Evolutionary conservation across 345 rosid species (phyloP).

Genomic region (Citrus cavaleriei): DNA sequence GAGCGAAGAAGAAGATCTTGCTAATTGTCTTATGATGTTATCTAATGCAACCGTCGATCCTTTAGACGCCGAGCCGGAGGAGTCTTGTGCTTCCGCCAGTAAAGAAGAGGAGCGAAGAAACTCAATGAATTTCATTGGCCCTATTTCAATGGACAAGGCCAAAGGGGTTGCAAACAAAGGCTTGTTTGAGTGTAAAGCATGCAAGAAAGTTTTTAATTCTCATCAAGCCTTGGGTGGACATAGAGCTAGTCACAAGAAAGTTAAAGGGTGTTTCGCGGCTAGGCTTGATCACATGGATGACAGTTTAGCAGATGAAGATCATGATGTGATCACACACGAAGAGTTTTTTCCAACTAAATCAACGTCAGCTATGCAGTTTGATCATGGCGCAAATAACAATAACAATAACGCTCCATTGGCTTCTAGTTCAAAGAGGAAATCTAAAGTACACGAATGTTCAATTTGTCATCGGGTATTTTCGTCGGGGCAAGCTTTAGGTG

Average conservation of each 20-base stretch:
- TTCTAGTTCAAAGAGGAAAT: conserved; percentile 50
- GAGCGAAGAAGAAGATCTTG: conserved; percentile 93
- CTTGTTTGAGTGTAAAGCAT: conserved; percentile 88
- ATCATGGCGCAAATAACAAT: conserved; percentile 28
- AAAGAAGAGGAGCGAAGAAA: conserved; percentile 55
- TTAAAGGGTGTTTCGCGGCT: conserved; percentile 95
- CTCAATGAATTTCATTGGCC: conserved; percentile 34
- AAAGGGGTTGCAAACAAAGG: conserved; percentile 44
- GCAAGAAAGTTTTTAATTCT: conserved; percentile 95
- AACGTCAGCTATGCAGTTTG: conserved; percentile 26
- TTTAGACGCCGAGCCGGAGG: conserved; percentile 45
- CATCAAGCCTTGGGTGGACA: conserved; percentile 99
- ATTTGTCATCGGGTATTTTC: conserved; percentile 90
- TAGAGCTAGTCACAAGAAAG: conserved; percentile 99
- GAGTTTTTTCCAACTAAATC: conserved; percentile 44
- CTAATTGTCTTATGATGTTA: conserved; percentile 86
- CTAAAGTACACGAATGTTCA: conserved; percentile 90
- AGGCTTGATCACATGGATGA: conserved; percentile 42
- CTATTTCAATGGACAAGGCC: conserved; percentile 38
- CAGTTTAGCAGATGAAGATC: conserved; percentile 35
- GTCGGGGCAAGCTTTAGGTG: conserved; percentile 95
- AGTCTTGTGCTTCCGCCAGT: conserved; percentile 68
- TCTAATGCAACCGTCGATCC: conserved; percentile 71
- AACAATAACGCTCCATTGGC: conserved; percentile 7
- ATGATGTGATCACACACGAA: conserved; percentile 43